These are phyloP conservation scores for Microbotryum lychnidis-dioicae DNA, from an alignment of 1,284 basidiomycete species.

Conservation along the genomic window DNA sequence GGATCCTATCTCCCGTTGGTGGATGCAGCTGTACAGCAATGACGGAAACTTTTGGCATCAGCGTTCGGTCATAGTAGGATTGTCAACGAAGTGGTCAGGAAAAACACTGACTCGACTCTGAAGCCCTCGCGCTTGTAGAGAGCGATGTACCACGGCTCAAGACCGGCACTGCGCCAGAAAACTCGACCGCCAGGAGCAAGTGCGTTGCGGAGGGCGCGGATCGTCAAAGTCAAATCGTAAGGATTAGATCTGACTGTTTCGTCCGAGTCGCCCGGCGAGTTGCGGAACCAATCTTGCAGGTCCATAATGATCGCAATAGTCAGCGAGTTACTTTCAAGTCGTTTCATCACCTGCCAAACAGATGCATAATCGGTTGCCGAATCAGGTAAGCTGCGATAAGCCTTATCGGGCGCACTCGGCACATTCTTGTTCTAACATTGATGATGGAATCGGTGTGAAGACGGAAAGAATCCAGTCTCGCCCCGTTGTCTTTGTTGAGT, in stretches of 20 bases:
- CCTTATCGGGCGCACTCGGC: conserved; percentile 11
- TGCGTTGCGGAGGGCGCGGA: conserved; percentile 54
- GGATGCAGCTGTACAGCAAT: conserved; percentile 36
- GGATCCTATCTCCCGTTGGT: conserved; percentile 34
- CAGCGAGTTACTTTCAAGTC: conserved; percentile 44
- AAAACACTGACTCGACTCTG: conserved; percentile 44
- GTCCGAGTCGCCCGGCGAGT: conserved; percentile 43
- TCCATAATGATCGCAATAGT: conserved; percentile 71
- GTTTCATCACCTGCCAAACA: conserved; percentile 52
- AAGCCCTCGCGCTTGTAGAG: conserved; percentile 50
- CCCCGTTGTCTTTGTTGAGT: conserved; percentile 49
- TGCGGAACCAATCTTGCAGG: conserved; percentile 57
- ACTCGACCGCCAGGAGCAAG: conserved; percentile 57
- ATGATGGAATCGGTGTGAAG: conserved; percentile 70
- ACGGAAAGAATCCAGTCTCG: conserved; percentile 56
- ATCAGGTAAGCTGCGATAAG: conserved; percentile 11
- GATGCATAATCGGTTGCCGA: not conserved
- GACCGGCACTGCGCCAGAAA: conserved; percentile 63
- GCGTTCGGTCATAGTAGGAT: too few relatives aligned
- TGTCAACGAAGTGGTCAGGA: conserved; percentile 33
- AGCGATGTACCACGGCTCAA: conserved; percentile 65
- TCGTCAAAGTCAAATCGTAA: conserved; percentile 39
- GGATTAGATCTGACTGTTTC: conserved; percentile 18
- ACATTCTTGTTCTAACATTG: conserved; percentile 48
- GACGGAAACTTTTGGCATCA: conserved; percentile 7